Conservation (phyloP, 495 filamentous ascomycete species). For the Xylaria venustula region DNA sequence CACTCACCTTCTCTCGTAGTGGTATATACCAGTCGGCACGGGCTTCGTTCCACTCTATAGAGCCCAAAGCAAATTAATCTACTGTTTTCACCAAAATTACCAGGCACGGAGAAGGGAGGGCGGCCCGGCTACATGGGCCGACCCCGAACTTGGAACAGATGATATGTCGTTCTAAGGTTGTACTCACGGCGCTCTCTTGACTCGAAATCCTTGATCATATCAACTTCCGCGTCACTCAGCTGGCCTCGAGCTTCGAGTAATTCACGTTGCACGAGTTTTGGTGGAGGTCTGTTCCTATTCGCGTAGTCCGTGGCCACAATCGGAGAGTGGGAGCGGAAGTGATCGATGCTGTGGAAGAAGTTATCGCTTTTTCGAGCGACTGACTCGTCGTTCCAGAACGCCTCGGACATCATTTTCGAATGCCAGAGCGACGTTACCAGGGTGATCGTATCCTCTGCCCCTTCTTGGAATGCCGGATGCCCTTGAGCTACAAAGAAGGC, state of each 20-base stretch:
- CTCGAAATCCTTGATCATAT: background rate
- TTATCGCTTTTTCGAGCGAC: conserved; percentile 1
- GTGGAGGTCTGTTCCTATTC: background rate
- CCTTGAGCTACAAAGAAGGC: background rate
- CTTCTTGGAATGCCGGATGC: background rate
- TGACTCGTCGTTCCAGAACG: background rate
- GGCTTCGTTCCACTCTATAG: background rate
- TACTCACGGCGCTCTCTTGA: background rate
- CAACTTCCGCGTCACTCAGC: background rate
- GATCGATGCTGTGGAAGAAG: background rate
- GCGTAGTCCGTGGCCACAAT: background rate
- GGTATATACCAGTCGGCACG: background rate
- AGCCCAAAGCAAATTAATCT: background rate
- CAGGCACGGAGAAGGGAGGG: background rate
- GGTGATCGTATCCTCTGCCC: background rate
- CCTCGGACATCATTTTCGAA: background rate
- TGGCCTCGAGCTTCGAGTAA: background rate
- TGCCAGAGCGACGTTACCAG: background rate
- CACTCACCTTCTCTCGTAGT: background rate
- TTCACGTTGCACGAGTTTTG: background rate
- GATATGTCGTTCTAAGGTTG: background rate
- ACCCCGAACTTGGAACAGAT: background rate
- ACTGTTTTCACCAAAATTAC: background rate
- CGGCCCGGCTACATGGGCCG: too few relatives aligned
- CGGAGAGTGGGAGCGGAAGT: background rate